Conservation (phyloP, 2,329 filamentous ascomycete species). For the Cytospora schulzeri region DNA sequence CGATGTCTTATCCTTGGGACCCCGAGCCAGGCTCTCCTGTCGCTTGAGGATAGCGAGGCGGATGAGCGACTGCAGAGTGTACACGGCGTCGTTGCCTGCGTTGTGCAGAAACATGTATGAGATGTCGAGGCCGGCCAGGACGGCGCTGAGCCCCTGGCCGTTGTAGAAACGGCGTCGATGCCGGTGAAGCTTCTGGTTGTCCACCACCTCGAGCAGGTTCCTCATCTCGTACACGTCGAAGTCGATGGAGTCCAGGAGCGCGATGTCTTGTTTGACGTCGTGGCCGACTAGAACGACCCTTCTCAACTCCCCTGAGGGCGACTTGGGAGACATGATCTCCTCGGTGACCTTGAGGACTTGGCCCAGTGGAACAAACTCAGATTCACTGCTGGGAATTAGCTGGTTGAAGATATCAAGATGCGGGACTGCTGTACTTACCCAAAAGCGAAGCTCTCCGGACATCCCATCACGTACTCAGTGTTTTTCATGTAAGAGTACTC, state of each 20-base stretch:
- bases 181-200: constrained; percentile 74
- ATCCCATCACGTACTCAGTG: constrained; percentile 67
- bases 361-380: constrained; percentile 42
- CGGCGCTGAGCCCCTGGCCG: constrained; percentile 56
- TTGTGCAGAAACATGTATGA: constrained; percentile 73
- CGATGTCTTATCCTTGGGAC: constrained; percentile 18
- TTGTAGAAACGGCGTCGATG: constrained; percentile 58
- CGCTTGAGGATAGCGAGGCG: constrained; percentile 52
- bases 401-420: background rate
- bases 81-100: constrained; percentile 82
- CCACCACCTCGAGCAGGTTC: constrained; percentile 65
- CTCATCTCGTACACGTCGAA: constrained; percentile 58
- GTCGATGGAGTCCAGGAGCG: constrained; percentile 66
- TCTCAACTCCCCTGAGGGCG: constrained; percentile 31
- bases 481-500: constrained; percentile 73
- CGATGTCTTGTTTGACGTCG: constrained; percentile 67
- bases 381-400: constrained; percentile 39
- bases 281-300: constrained; percentile 81
- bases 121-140: constrained; percentile 68
- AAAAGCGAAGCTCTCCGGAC: constrained; percentile 75
- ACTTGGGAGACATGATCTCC: constrained; percentile 39
- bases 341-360: constrained; percentile 41
- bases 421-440: constrained; percentile 52
- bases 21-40: constrained; percentile 31
- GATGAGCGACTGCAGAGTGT: constrained; percentile 75